Conservation (phyloP, 257 asterid species). For the Datura wrightii region DNA sequence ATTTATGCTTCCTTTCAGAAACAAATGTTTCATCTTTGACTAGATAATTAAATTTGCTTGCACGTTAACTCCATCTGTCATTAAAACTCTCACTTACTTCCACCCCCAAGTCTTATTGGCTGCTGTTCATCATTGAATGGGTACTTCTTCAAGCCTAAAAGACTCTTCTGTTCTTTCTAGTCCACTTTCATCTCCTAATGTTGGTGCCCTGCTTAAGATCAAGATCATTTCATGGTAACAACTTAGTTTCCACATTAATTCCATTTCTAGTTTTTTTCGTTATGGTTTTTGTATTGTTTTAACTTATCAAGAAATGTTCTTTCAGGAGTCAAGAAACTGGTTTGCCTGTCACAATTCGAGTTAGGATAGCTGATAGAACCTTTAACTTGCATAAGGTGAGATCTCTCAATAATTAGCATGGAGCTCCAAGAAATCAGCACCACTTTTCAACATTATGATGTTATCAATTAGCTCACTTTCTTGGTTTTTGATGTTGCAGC, state of each 20-base stretch:
- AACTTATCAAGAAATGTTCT: constrained; percentile 13
- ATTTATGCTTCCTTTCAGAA: constrained; percentile 42
- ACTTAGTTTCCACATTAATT: not conserved
- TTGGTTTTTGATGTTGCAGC: constrained; percentile 45
- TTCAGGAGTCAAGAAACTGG: constrained; percentile 81
- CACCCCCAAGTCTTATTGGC: constrained; percentile 5
- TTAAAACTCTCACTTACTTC: not conserved
- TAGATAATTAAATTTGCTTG: constrained; percentile 12
- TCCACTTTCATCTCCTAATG: constrained; percentile 66
- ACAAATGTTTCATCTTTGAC: constrained; percentile 14
- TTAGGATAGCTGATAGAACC: constrained; percentile 58
- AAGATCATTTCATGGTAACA: constrained; percentile 71
- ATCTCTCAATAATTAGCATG: constrained; percentile 10
- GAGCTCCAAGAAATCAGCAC: not conserved
- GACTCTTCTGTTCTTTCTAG: constrained; percentile 48
- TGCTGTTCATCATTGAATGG: constrained; percentile 13
- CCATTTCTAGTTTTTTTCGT: not conserved
- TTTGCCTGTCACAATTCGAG: constrained; percentile 59
- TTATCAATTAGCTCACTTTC: not conserved
- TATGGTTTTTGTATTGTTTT: not conserved
- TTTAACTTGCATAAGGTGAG: constrained; percentile 75
- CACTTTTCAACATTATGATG: not conserved
- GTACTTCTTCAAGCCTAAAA: constrained; percentile 41
- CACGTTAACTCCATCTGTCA: not conserved
- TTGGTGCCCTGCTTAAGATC: constrained; percentile 70